Evolutionary conservation across 345 rosid species (phyloP).

Genomic region (Kernera saxatilis): DNA sequence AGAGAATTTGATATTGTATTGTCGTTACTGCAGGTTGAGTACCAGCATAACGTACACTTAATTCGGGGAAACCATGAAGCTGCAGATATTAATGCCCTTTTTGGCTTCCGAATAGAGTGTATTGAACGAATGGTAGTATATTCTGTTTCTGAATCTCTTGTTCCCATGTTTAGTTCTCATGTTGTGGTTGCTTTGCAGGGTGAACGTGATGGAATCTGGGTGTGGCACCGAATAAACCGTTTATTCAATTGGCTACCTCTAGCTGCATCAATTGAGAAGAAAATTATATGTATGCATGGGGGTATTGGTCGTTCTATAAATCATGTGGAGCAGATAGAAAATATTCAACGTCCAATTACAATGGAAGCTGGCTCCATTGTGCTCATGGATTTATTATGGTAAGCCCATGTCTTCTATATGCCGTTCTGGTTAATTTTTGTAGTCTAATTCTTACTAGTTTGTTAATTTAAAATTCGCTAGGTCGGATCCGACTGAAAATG

Average conservation of each 20-base stretch:
- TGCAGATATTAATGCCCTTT: slow-evolving; percentile 93
- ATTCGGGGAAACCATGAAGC: slow-evolving; percentile 98
- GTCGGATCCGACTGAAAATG: slow-evolving; percentile 96
- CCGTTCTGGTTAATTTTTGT: neutral
- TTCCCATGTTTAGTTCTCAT: slow-evolving; percentile 12
- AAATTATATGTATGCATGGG: slow-evolving; percentile 94
- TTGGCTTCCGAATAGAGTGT: slow-evolving; percentile 90
- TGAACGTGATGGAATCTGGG: slow-evolving; percentile 94
- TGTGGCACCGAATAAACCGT: slow-evolving; percentile 89
- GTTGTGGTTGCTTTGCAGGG: slow-evolving; percentile 44
- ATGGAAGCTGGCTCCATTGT: slow-evolving; percentile 95
- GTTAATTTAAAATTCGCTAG: slow-evolving; percentile 30
- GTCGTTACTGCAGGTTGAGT: slow-evolving; percentile 60
- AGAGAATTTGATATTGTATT: slow-evolving; percentile 12
- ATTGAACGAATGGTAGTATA: slow-evolving; percentile 83
- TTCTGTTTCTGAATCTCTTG: slow-evolving; percentile 1
- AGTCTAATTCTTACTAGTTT: slow-evolving; percentile 10
- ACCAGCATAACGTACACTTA: slow-evolving; percentile 74
- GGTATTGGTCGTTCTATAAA: slow-evolving; percentile 95
- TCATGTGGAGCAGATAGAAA: slow-evolving; percentile 86
- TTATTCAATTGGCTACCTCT: slow-evolving; percentile 92
- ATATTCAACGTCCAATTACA: slow-evolving; percentile 82
- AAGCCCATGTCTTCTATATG: slow-evolving; percentile 26
- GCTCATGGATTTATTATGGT: slow-evolving; percentile 91
- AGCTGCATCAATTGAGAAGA: slow-evolving; percentile 86